phyloP scores from a whole-genome alignment of 2,329 filamentous ascomycete species.

The Phyllosticta paracitricarpa region DNA sequence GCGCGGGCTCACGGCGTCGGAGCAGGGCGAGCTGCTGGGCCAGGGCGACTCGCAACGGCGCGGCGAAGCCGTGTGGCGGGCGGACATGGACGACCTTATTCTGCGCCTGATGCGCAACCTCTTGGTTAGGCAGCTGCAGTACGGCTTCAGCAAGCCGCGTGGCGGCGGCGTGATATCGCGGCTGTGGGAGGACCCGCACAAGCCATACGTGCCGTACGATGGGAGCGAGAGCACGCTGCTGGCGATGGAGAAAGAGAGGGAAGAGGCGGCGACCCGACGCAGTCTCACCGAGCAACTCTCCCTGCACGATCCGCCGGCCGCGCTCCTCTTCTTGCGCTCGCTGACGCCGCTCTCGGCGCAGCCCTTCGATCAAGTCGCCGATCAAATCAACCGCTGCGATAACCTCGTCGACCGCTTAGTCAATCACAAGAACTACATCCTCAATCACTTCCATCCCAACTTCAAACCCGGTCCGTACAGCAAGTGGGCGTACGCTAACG shows the following conservation, averaged over 20 bases:
- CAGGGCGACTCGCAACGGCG: conserved; percentile 18
- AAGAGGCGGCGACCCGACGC: background rate
- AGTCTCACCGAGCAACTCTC: background rate
- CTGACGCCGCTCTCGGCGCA: background rate
- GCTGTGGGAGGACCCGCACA: background rate
- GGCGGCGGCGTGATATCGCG: conserved; percentile 12
- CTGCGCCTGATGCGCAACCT: conserved; percentile 28
- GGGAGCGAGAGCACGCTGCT: background rate
- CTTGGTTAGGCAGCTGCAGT: conserved; percentile 25
- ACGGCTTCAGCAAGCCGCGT: conserved; percentile 17
- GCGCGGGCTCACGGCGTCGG: conserved; percentile 18
- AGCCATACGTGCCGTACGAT: background rate
- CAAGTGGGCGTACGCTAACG: background rate
- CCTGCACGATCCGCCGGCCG: background rate
- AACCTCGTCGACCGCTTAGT: background rate
- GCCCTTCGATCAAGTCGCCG: background rate
- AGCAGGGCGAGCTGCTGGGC: conserved; percentile 22
- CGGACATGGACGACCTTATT: conserved; percentile 38
- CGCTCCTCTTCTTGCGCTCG: background rate
- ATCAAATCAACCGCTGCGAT: background rate
- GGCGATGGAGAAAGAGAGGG: background rate
- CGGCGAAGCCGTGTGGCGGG: conserved; percentile 33
- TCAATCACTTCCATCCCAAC: background rate
- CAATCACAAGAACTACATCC: background rate
- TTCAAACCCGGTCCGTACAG: background rate